phyloP scores from a whole-genome alignment of 1,284 basidiomycete genomes.

The Bondarzewia mesenterica region DNA sequence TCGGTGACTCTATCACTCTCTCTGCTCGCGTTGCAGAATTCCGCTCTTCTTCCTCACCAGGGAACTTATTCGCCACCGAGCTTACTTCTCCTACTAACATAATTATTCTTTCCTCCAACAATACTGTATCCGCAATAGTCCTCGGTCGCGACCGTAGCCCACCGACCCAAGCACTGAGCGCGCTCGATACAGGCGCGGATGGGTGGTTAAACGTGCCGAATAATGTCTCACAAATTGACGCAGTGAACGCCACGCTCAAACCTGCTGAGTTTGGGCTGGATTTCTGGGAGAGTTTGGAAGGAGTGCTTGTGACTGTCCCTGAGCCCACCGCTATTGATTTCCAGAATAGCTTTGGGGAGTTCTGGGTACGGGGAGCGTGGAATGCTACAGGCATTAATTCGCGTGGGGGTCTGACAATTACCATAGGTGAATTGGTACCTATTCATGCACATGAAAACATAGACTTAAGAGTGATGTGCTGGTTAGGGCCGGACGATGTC shows the following conservation, averaged over 20 bases:
- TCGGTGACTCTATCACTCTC: conserved; percentile 45
- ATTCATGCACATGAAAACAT: too few relatives aligned
- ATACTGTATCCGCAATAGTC: conserved; percentile 37
- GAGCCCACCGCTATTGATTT: conserved; percentile 42
- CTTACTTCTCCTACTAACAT: conserved; percentile 38
- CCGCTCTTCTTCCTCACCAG: conserved; percentile 30
- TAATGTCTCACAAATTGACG: conserved; percentile 40
- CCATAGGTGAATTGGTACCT: conserved; percentile 27
- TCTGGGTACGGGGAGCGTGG: conserved; percentile 57
- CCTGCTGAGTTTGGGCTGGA: conserved; percentile 49
- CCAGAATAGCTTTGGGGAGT: conserved; percentile 44
- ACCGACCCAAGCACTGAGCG: conserved; percentile 40
- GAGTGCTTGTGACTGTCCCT: conserved; percentile 48
- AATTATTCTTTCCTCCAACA: conserved; percentile 35
- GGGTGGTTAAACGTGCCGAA: conserved; percentile 50
- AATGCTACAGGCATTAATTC: conserved; percentile 46
- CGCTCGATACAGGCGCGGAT: conserved; percentile 43
- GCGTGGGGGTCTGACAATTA: conserved; percentile 50
- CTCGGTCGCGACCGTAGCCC: conserved; percentile 50
- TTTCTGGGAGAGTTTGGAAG: conserved; percentile 60
- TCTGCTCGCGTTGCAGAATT: conserved; percentile 43
- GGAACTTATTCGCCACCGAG: conserved; percentile 46
- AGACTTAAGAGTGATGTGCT: conserved; percentile 6
- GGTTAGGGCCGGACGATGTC: conserved; percentile 33
- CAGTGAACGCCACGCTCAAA: conserved; percentile 37